A percentile compares a stretch with the other conserved stretches of the same genome.
Conservation (phyloP, 139 green algal species). For the Closterium sp. region DNA sequence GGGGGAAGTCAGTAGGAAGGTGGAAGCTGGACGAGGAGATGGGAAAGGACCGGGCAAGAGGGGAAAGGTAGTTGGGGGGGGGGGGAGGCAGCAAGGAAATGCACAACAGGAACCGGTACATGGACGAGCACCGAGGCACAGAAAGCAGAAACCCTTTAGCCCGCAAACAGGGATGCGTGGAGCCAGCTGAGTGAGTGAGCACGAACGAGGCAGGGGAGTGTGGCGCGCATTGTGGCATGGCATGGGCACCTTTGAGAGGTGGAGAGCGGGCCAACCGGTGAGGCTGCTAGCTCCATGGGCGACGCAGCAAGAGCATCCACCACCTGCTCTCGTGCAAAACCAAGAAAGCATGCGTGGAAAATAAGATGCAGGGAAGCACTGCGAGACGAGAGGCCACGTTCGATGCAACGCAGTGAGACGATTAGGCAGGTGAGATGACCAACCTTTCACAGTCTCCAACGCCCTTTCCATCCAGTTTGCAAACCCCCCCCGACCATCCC, state of each 20-base stretch:
- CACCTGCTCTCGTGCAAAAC: slow-evolving; percentile 12
- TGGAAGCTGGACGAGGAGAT: neutral
- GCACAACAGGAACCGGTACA: neutral
- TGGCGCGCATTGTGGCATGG: neutral
- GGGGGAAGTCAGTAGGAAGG: neutral
- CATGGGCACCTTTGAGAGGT: slow-evolving; percentile 24
- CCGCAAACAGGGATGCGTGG: neutral
- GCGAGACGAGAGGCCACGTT: no score
- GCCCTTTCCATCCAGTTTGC: no score
- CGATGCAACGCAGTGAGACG: neutral
- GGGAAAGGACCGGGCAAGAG: neutral
- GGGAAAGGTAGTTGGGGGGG: neutral
- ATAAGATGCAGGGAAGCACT: neutral
- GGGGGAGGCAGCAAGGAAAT: neutral
- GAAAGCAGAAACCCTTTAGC: neutral
- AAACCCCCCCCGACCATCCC: no score
- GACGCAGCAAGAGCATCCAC: slow-evolving; percentile 27
- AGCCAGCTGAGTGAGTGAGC: neutral
- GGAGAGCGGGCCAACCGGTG: slow-evolving; percentile 39
- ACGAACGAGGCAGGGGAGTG: neutral
- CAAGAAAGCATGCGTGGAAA: neutral
- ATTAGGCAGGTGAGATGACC: neutral
- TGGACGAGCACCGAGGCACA: neutral
- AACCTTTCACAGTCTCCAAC: neutral
- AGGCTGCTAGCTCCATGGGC: slow-evolving; percentile 39